Conservation (phyloP, 495 filamentous ascomycete genomes). For the Sporormia fimetaria region DNA sequence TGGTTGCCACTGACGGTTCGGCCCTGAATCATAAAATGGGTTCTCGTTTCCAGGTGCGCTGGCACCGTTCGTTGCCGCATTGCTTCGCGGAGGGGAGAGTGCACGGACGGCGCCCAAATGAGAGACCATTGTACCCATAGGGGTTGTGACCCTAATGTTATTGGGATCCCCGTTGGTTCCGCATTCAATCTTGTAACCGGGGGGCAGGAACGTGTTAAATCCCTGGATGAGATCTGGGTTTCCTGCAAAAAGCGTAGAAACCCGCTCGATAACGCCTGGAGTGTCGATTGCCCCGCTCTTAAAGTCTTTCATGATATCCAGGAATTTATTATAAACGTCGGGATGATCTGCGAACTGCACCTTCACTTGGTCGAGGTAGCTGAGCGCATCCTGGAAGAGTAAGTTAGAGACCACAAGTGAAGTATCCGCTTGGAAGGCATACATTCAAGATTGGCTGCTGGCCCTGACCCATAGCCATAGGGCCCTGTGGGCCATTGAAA, state of each 20-base stretch:
- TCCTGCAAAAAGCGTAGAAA: constrained; percentile 92
- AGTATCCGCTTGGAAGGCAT: constrained; percentile 19
- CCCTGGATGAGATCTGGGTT: constrained; percentile 95
- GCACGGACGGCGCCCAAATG: constrained; percentile 44
- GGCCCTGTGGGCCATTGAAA: constrained; percentile 25
- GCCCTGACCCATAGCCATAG: constrained; percentile 40
- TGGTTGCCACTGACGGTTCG: constrained; percentile 16
- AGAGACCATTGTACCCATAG: constrained; percentile 64
- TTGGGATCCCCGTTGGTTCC: constrained; percentile 84
- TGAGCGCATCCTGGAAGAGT: constrained; percentile 69
- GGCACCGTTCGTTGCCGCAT: constrained; percentile 23
- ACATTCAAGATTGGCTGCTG: constrained; percentile 93
- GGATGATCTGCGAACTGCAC: constrained; percentile 94
- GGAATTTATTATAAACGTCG: constrained; percentile 94
- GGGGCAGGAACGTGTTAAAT: constrained; percentile 96
- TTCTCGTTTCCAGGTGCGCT: constrained; percentile 10
- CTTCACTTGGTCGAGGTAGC: constrained; percentile 97
- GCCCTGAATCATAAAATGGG: constrained; percentile 20
- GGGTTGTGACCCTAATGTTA: constrained; percentile 92
- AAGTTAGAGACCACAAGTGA: constrained; percentile 14
- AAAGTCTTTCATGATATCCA: constrained; percentile 99
- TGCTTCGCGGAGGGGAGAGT: constrained; percentile 37
- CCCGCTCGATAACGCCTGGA: constrained; percentile 91
- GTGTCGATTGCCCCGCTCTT: constrained; percentile 99
- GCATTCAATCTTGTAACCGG: constrained; percentile 95